Conservation (phyloP, 208 protist genomes). For the Crithidia sp. region DNA sequence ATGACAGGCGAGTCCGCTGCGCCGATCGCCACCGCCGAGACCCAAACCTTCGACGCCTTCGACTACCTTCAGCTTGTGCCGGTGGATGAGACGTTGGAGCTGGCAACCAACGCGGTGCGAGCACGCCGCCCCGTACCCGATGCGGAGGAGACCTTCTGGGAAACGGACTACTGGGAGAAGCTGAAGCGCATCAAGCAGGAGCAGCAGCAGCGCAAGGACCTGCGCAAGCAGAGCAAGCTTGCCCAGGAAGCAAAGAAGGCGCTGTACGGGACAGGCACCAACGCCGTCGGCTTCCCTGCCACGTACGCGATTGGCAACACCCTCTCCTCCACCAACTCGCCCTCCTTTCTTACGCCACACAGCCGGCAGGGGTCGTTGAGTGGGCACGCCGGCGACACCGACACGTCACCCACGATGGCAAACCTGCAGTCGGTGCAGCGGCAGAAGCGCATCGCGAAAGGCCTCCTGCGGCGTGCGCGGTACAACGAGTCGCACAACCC, state of each 20-base stretch:
- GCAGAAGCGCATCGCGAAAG: conserved; percentile 52
- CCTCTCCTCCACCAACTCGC: conserved; percentile 26
- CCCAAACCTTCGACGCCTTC: conserved; percentile 21
- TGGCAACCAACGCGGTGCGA: conserved; percentile 53
- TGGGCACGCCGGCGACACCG: conserved; percentile 12
- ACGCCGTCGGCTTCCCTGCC: conserved; percentile 11
- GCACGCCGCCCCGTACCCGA: conserved; percentile 38
- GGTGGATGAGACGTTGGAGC: conserved; percentile 50
- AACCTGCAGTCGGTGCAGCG: conserved; percentile 30
- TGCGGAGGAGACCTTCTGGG: conserved; percentile 69
- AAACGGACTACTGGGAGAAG: conserved; percentile 63
- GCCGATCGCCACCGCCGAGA: neutral
- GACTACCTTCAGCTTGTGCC: conserved; percentile 34
- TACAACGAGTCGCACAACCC: conserved; percentile 50
- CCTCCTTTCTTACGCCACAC: conserved; percentile 32
- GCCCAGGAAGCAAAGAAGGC: conserved; percentile 9
- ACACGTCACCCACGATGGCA: conserved; percentile 18
- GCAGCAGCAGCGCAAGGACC: conserved; percentile 26
- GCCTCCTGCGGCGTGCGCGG: conserved; percentile 50
- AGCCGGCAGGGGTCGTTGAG: conserved; percentile 33
- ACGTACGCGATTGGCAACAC: conserved; percentile 9
- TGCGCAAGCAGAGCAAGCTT: conserved; percentile 8
- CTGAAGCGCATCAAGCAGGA: conserved; percentile 33
- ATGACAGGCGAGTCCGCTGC: neutral
- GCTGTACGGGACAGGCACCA: conserved; percentile 11